Evolutionary conservation across 805 yeast genomes (phyloP).

Genomic region (Ogataea allantospora): DNA sequence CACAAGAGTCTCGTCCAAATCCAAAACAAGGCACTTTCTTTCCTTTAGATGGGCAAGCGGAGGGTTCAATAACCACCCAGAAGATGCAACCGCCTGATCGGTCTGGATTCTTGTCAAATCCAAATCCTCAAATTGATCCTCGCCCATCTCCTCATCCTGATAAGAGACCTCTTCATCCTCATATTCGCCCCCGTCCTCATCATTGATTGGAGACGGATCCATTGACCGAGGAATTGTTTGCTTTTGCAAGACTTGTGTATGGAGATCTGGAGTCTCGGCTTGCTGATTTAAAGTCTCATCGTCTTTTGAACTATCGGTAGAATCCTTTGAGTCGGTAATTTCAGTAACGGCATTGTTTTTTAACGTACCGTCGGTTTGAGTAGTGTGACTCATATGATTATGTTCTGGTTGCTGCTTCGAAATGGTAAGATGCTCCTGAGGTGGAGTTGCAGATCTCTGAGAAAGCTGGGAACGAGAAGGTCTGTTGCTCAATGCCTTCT

Average conservation of each 20-base stretch:
- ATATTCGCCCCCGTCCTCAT: conserved; percentile 19
- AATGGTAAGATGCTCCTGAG: neutral
- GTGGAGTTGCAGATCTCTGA: neutral
- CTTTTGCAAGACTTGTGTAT: conserved; percentile 12
- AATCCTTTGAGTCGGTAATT: conserved; percentile 33
- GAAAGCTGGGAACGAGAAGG: conserved; percentile 16
- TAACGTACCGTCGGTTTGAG: conserved; percentile 9
- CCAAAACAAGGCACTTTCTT: conserved; percentile 85
- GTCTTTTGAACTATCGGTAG: conserved; percentile 37
- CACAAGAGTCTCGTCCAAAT: conserved; percentile 93
- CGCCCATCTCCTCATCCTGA: conserved; percentile 24
- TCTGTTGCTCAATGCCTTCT: conserved; percentile 32
- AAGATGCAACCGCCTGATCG: conserved; percentile 65
- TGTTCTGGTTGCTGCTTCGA: conserved; percentile 1
- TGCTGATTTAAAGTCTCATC: conserved; percentile 29
- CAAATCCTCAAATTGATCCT: conserved; percentile 34
- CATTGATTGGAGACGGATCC: conserved; percentile 15
- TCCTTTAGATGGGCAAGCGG: conserved; percentile 48
- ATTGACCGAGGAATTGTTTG: conserved; percentile 17
- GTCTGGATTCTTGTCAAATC: conserved; percentile 67
- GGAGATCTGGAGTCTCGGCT: conserved; percentile 13
- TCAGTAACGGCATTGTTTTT: conserved; percentile 26
- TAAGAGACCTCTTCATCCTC: conserved; percentile 17
- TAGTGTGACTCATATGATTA: conserved; percentile 1
- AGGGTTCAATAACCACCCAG: conserved; percentile 65